Percentiles rank a stretch among this genome's conserved stretches.
Evolutionary conservation across 345 rosid species (phyloP).

Genomic region (Microcos paniculata): DNA sequence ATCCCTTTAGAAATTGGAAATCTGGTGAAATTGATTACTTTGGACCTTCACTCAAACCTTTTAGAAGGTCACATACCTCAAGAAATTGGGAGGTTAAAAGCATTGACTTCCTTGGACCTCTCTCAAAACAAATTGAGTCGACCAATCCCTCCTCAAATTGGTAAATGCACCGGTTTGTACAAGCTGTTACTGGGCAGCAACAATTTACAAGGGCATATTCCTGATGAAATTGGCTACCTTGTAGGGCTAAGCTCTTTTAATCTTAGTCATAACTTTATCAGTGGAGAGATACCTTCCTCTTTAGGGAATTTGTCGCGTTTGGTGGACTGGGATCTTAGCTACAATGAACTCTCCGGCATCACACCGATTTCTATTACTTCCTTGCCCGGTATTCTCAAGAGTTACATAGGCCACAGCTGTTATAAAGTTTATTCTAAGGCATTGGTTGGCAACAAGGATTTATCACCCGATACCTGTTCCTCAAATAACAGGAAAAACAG

Average conservation of each 20-base stretch:
- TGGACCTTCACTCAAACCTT: not conserved
- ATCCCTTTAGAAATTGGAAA: not conserved
- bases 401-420: not conserved
- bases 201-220: not conserved
- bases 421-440: not conserved
- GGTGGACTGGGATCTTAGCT: not conserved
- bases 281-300: conserved; percentile 1
- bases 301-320: not conserved
- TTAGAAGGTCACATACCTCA: not conserved
- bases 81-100: not conserved
- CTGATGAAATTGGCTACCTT: not conserved
- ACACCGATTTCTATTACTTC: not conserved
- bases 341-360: conserved; percentile 1
- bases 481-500: not conserved
- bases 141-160: not conserved
- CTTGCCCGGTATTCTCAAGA: not conserved
- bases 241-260: not conserved
- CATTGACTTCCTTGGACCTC: not conserved
- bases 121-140: not conserved
- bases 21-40: not conserved
- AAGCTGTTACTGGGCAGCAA: not conserved
- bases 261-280: conserved; percentile 10
- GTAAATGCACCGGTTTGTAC: not conserved
- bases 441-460: not conserved
- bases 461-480: not conserved